Percentiles rank a stretch among this genome's conserved stretches.
phyloP scores from a whole-genome alignment of 2,329 filamentous ascomycete species.

The Fusarium sp. region DNA sequence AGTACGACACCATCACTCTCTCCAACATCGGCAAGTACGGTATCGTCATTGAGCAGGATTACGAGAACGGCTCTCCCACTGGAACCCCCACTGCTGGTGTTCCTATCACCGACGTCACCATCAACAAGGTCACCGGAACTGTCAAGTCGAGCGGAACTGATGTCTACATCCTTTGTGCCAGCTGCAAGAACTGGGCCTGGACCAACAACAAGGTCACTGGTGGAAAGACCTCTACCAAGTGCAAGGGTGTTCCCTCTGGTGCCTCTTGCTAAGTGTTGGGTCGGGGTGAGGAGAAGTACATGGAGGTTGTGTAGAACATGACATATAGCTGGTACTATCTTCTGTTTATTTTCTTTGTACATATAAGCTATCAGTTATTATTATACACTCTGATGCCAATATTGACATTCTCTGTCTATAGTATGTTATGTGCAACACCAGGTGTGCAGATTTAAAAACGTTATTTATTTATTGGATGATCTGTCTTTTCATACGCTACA shows the following conservation, averaged over 20 bases:
- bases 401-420: accelerated
- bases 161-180: constrained; percentile 64
- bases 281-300: background rate
- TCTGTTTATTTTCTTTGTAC: background rate
- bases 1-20: constrained; percentile 55
- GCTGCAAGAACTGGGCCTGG: constrained; percentile 63
- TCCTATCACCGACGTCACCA: constrained; percentile 61
- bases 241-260: constrained; percentile 41
- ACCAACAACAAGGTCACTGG: constrained; percentile 59
- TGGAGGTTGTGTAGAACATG: background rate
- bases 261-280: constrained; percentile 32
- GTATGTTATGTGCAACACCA: background rate
- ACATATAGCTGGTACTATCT: background rate
- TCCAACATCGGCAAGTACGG: constrained; percentile 53
- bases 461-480: too few relatives aligned
- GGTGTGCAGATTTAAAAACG: too few relatives aligned
- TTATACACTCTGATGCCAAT: background rate
- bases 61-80: constrained; percentile 57
- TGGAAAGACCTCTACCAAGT: constrained; percentile 52
- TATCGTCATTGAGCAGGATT: constrained; percentile 55
- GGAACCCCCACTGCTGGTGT: constrained; percentile 58
- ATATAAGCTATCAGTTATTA: background rate
- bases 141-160: constrained; percentile 52
- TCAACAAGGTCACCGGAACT: constrained; percentile 55
- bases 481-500: accelerated